Evolutionary conservation across 129 eudicot genomes (phyloP), one percentile per base, ranked within the genome.

Genomic region (Gnaphalium uliginosum): DNA sequence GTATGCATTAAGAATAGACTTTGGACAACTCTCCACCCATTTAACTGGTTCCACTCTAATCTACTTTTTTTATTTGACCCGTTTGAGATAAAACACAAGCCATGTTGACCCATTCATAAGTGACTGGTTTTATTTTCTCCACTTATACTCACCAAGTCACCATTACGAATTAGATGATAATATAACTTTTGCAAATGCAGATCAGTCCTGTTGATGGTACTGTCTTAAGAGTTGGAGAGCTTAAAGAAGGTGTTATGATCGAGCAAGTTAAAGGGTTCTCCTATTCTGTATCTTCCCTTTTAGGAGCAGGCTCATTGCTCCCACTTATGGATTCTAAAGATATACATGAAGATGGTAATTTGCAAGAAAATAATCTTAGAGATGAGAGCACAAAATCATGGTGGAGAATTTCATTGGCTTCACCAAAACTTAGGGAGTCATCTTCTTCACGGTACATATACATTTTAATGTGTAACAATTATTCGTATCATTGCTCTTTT

Each of bases 251-350:
- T 41, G 90, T 83, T 58, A 83, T 91, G 97, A 94, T 94, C 23
- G 99, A 94, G 83, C 99, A 94, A 91, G 96, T 94, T 48, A 94
- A 91, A 82, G 97, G 99, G 33, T 94, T 81, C 78, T 89, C 97
- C 43, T 94, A 94, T 80, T 89, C 99, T 60, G 92, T 81, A 60
- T 84, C 90, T 86, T 84, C 96, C 70, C 90, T 94, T 70, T 89
- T 94, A 68, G 96, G 97, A 33, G 83, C 85, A 57, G 86, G 84
- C 46, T 83, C 96, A 32, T 80, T 86, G 54, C 85, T 83, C 57
- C 92, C 96, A 5, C 64, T 81, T 73, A 82, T 66, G 81, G 86
- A 84, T 71, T 79, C 76, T 1, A 78, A 81, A 35, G 80, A 83
- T 51, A 79, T 21, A 25, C 81, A 68, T 33, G 84, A 85, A 76